Conservation (phyloP, 495 filamentous ascomycete genomes). For the Jackrogersella multiformis region DNA sequence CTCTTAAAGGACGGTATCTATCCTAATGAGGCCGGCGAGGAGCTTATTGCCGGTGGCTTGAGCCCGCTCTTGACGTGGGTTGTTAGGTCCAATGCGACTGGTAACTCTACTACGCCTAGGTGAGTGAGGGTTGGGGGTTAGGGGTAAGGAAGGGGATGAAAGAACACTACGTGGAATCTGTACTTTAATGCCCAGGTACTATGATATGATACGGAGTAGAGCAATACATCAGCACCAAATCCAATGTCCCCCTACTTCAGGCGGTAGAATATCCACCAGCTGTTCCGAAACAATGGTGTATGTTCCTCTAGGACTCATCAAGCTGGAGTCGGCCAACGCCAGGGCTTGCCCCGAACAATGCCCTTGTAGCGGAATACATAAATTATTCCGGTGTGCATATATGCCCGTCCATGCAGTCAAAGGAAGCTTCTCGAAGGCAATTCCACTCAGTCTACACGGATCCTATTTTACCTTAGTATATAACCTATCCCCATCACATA, state of each 20-base stretch:
- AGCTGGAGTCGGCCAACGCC: neutral
- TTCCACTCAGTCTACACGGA: too few species aligned
- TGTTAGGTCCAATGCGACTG: slow-evolving; percentile 23
- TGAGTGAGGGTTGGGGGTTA: neutral
- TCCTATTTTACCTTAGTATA: too few species aligned
- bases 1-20: slow-evolving; percentile 52
- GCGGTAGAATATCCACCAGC: neutral
- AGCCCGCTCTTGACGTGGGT: slow-evolving; percentile 46
- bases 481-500: neutral
- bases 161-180: too few species aligned
- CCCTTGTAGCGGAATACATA: neutral
- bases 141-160: neutral
- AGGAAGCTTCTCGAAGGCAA: too few species aligned
- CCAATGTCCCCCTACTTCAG: neutral
- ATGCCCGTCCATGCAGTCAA: too few species aligned
- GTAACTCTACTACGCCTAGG: neutral
- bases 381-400: neutral
- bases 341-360: neutral
- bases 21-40: slow-evolving; percentile 49
- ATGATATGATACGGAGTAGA: neutral
- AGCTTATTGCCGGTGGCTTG: slow-evolving; percentile 43
- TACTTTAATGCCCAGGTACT: neutral
- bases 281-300: neutral
- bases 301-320: neutral
- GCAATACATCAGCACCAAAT: neutral